A percentile compares a stretch with the other conserved stretches of the same genome.
Conservation (phyloP, 371 early-diverging fungal species). For the Circinella umbellata region DNA sequence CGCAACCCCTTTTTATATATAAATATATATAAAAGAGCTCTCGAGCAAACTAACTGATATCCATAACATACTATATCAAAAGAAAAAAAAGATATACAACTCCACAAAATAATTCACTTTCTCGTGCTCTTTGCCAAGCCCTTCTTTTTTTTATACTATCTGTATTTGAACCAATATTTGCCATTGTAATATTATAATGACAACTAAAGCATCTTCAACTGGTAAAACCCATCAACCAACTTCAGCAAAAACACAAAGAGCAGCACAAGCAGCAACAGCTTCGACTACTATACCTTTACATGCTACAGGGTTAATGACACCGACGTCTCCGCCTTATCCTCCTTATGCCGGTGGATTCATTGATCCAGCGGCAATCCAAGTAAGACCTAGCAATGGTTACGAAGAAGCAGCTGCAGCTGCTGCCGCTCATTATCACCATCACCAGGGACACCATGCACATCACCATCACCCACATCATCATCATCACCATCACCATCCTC, state of each 20-base stretch:
- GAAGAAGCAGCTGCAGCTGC: conserved; percentile 4
- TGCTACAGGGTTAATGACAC: conserved; percentile 11
- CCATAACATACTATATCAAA: no score
- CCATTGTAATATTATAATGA: conserved; percentile 4
- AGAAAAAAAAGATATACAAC: no score
- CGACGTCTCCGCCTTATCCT: conserved; percentile 20
- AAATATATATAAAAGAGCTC: no score
- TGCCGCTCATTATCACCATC: conserved; percentile 6
- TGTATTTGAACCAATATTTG: not conserved
- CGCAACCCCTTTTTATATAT: no score
- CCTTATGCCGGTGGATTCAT: conserved; percentile 20
- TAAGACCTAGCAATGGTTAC: conserved; percentile 1
- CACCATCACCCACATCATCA: not conserved
- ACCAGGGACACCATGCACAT: conserved; percentile 1
- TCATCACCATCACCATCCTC: not conserved
- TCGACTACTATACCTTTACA: not conserved
- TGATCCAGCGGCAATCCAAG: conserved; percentile 13
- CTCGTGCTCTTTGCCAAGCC: not conserved
- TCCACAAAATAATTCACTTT: no score
- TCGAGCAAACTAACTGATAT: no score
- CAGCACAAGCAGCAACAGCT: not conserved
- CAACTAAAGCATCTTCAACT: conserved; percentile 1
- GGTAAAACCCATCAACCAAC: not conserved
- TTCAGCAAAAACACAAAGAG: not conserved
- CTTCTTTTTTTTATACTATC: not conserved